Evolutionary conservation across 2,329 filamentous ascomycete genomes (phyloP).

Genomic region (Byssoonygena ceratinophila): DNA sequence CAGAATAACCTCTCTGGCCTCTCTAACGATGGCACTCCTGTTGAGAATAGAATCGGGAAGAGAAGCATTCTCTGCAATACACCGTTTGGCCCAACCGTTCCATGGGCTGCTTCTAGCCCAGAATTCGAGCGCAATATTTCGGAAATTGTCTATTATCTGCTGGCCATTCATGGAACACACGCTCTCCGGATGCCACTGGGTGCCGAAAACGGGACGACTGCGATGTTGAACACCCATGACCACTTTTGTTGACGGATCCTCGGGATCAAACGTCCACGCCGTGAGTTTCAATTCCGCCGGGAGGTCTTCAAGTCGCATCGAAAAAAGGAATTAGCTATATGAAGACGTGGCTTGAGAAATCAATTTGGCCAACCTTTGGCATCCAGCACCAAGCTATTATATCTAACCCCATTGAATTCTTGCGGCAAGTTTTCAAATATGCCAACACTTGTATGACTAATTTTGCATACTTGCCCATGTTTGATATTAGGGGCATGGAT

Average conservation of each 20-base stretch:
- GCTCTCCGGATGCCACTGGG: constrained; percentile 17
- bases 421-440: constrained; percentile 52
- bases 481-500: constrained; percentile 58
- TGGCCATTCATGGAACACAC: constrained; percentile 16
- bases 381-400: constrained; percentile 15
- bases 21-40: constrained; percentile 11
- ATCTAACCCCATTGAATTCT: constrained; percentile 15
- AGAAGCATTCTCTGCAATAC: constrained; percentile 1
- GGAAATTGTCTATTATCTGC: constrained; percentile 15
- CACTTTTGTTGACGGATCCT: constrained; percentile 10
- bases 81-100: background rate
- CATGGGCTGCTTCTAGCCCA: constrained; percentile 7
- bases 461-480: constrained; percentile 67
- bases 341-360: background rate
- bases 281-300: constrained; percentile 13
- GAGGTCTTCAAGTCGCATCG: constrained; percentile 6
- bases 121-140: constrained; percentile 10
- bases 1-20: constrained; percentile 4
- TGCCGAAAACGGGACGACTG: constrained; percentile 14
- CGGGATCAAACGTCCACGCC: constrained; percentile 16
- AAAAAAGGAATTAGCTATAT: background rate
- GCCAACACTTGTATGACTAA: constrained; percentile 51
- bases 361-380: constrained; percentile 8
- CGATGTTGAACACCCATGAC: constrained; percentile 14
- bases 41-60: constrained; percentile 12